A percentile compares a stretch with the other conserved stretches of the same genome.
These are phyloP conservation scores for Epicoccum nigrum DNA, from an alignment of 2,329 filamentous ascomycete genomes.

Conservation along the genomic window DNA sequence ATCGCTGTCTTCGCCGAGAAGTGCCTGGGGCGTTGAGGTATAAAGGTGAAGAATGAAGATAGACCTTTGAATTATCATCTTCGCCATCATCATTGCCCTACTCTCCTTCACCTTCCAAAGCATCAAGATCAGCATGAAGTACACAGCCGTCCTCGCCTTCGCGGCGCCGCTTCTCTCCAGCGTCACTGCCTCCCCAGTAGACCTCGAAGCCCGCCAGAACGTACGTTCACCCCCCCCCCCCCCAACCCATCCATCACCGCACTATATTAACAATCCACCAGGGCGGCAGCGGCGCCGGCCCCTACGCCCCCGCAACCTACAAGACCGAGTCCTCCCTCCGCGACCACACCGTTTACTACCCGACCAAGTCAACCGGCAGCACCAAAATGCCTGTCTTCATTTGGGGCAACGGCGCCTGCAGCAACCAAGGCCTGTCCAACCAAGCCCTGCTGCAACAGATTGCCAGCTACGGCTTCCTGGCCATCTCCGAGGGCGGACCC, in stretches of 20 bases:
- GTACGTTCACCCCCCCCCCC: neutral
- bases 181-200: neutral
- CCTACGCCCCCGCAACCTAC: neutral
- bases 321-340: neutral
- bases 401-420: neutral
- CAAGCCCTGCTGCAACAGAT: neutral
- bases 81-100: neutral
- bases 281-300: neutral
- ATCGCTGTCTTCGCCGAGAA: neutral
- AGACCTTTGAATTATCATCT: neutral
- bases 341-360: neutral
- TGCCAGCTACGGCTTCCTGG: neutral
- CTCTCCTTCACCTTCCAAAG: no score
- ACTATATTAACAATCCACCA: neutral
- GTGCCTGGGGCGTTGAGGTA: neutral
- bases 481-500: neutral
- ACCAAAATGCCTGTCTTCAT: neutral
- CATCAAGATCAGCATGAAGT: neutral
- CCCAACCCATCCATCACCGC: neutral
- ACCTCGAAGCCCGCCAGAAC: neutral
- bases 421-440: neutral
- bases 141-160: neutral
- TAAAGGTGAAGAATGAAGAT: neutral
- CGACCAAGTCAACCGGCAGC: neutral
- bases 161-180: neutral